phyloP scores from a whole-genome alignment of 768 basidiomycete species.

The Glaciozyma antarctica region DNA sequence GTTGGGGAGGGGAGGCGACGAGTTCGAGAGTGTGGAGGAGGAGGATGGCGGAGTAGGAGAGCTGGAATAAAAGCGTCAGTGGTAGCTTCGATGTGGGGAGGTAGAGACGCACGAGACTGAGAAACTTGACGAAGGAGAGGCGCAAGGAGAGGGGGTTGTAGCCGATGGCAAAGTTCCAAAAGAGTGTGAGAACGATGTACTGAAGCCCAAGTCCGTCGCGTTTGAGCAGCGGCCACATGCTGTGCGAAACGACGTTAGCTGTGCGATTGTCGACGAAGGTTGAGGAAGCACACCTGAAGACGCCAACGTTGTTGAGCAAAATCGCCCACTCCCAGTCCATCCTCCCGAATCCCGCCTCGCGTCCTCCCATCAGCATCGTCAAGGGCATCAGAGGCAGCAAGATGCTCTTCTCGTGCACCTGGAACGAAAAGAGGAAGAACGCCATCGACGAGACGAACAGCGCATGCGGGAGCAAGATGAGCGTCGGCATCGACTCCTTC shows the following conservation, averaged over 20 bases:
- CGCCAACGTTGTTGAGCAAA: conserved; percentile 69
- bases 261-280: neutral
- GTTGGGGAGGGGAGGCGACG: conserved; percentile 54
- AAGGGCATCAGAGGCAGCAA: conserved; percentile 75
- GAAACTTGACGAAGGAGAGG: conserved; percentile 45
- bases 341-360: conserved; percentile 40
- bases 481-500: conserved; percentile 45
- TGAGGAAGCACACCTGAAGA: conserved; percentile 61
- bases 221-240: conserved; percentile 86
- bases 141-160: conserved; percentile 52
- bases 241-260: conserved; percentile 35
- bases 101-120: conserved; percentile 32
- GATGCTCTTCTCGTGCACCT: conserved; percentile 92
- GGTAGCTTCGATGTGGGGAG: neutral
- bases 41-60: conserved; percentile 50
- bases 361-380: conserved; percentile 56
- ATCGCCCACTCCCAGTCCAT: conserved; percentile 60
- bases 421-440: conserved; percentile 93
- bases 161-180: conserved; percentile 80
- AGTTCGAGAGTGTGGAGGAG: conserved; percentile 58
- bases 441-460: conserved; percentile 73
- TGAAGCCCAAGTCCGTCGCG: conserved; percentile 67
- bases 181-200: conserved; percentile 55
- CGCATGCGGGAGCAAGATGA: conserved; percentile 67
- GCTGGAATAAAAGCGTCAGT: conserved; percentile 37